Evolutionary conservation across 345 rosid species (phyloP), one percentile per base, ranked within the genome.

Genomic region (Rubroshorea leprosula): DNA sequence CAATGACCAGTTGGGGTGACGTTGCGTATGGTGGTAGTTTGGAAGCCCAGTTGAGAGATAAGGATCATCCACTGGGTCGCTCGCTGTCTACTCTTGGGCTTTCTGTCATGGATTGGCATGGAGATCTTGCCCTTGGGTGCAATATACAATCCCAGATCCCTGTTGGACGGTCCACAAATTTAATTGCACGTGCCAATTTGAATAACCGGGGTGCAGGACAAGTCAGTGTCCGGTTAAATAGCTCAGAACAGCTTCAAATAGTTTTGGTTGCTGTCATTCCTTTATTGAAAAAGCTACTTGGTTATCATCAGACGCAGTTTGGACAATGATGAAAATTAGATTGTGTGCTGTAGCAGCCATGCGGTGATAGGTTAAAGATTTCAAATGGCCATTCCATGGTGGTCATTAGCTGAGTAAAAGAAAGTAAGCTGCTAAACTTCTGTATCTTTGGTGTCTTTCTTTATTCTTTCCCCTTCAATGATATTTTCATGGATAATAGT

Each of bases 91-190:
- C 95, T 4, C 84, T 89, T 1, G 99, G 99, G 54, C 81, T 90
- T 23, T 90, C 96, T 0, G 77, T 82, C 53, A 90, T 90, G 97
- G 99, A 93, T 67, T 93, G 99, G 97, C 99, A 87, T 7, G 96
- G 99, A 5, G 96, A 90, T 72, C 90, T 87, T 56, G 92, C 96
- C 41, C 72, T 93, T 24, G 95, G 97, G 55, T 89, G 99, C 69
- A 90, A 93, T 51, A 24, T 87, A 65, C 97, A 93, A 74, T 79
- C 92, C 23, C 96, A 87, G 77, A 21, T 93, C 9, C 97, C 96
- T 1, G 51, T 93, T 20, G 97, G 99, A 38, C 86, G 89, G 51
- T 71, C 85, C 20, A 73, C 90, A 20, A 89, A 85, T 63, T 44
- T 89, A 72, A 80, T 82, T 1, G 84, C 85, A n/a, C 90, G 96